Conservation (phyloP, 176 grass and related monocot species). For the Triticum aestivum region DNA sequence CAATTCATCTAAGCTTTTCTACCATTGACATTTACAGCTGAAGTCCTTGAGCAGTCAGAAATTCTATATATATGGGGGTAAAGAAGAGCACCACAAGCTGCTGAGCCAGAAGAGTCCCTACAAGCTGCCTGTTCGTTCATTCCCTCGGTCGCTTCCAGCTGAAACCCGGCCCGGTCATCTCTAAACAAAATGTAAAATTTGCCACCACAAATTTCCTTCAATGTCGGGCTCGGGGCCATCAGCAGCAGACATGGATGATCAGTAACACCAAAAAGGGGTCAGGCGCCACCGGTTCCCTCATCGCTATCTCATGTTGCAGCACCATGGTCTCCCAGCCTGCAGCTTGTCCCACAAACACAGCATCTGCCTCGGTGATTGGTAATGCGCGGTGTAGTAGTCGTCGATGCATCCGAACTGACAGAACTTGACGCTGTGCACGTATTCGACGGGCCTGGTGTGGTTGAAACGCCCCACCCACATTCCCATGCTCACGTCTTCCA, state of each 20-base stretch:
- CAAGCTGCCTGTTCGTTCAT: neutral
- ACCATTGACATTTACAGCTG: constrained; percentile 36
- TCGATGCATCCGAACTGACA: constrained; percentile 96
- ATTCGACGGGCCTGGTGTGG: constrained; percentile 51
- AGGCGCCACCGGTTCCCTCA: neutral
- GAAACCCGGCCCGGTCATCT: constrained; percentile 18
- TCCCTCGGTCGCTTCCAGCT: constrained; percentile 12
- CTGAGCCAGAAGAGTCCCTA: neutral
- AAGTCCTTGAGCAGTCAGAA: constrained; percentile 29
- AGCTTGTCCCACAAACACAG: constrained; percentile 97
- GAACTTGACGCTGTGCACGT: constrained; percentile 69
- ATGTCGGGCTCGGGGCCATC: constrained; percentile 13
- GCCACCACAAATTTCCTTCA: neutral
- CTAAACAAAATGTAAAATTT: constrained; percentile 29
- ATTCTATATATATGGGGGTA: constrained; percentile 21
- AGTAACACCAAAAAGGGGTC: neutral
- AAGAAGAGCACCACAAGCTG: constrained; percentile 13
- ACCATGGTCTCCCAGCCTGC: constrained; percentile 60
- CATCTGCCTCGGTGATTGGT: constrained; percentile 95
- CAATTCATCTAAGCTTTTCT: constrained; percentile 34
- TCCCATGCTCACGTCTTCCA: constrained; percentile 99
- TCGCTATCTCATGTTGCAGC: constrained; percentile 94
- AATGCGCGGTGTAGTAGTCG: constrained; percentile 87
- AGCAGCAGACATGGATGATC: neutral
- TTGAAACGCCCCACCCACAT: constrained; percentile 97